These are phyloP conservation scores for Aspergillus pseudoterreus DNA, from an alignment of 2,329 filamentous ascomycete genomes.

Conservation along the genomic window DNA sequence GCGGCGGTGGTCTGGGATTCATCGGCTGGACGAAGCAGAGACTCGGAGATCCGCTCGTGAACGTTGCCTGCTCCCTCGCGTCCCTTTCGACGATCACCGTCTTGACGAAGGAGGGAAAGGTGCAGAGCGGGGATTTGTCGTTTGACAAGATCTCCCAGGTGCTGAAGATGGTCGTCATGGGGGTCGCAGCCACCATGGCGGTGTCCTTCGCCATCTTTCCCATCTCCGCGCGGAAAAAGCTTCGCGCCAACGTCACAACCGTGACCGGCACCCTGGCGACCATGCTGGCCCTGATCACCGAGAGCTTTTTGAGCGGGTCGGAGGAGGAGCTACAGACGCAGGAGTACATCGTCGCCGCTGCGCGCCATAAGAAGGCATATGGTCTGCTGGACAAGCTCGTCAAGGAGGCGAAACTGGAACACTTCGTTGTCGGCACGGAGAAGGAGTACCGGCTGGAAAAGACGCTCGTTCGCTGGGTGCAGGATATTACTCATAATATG, in stretches of 20 bases:
- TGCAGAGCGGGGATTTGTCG: slow-evolving; percentile 77
- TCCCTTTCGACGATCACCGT: slow-evolving; percentile 87
- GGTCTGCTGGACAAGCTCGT: slow-evolving; percentile 70
- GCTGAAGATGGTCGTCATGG: slow-evolving; percentile 78
- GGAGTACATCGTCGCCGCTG: slow-evolving; percentile 60
- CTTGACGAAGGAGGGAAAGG: slow-evolving; percentile 84
- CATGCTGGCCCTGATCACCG: slow-evolving; percentile 76
- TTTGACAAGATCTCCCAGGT: slow-evolving; percentile 78
- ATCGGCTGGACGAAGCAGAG: slow-evolving; percentile 84
- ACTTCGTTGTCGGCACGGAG: slow-evolving; percentile 77
- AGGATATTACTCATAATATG: slow-evolving; percentile 80
- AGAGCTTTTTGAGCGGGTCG: slow-evolving; percentile 76
- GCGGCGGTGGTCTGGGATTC: slow-evolving; percentile 81
- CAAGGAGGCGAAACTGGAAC: slow-evolving; percentile 82
- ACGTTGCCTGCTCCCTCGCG: slow-evolving; percentile 78
- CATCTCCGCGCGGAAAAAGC: slow-evolving; percentile 67
- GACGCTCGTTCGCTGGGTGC: slow-evolving; percentile 76
- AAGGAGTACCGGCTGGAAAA: slow-evolving; percentile 74
- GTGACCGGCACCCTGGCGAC: slow-evolving; percentile 73
- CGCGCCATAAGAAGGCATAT: slow-evolving; percentile 64
- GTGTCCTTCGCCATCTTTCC: slow-evolving; percentile 78
- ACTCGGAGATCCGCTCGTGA: slow-evolving; percentile 73
- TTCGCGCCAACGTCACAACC: slow-evolving; percentile 70
- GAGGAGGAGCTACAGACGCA: slow-evolving; percentile 71
- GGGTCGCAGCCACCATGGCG: slow-evolving; percentile 65